phyloP scores from a whole-genome alignment of 345 rosid species.

The Combretum micranthum region DNA sequence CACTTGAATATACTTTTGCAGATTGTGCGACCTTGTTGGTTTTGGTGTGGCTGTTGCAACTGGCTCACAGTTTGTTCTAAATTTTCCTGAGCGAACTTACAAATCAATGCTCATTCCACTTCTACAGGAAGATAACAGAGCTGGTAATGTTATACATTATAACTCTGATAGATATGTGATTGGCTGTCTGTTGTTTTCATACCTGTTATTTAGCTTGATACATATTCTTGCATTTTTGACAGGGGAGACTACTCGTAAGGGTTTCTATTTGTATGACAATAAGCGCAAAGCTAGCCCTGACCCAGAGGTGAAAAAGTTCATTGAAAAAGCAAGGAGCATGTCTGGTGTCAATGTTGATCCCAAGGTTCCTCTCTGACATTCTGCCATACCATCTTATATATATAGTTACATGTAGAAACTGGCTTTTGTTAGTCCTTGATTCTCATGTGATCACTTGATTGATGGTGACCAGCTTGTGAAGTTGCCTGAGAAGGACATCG shows the following conservation, averaged over 20 bases:
- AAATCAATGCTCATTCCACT: slow-evolving; percentile 80
- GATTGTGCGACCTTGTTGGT: slow-evolving; percentile 87
- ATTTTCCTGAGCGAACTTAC: slow-evolving; percentile 76
- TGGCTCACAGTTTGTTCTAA: slow-evolving; percentile 62
- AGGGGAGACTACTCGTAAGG: slow-evolving; percentile 84
- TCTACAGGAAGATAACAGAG: slow-evolving; percentile 91
- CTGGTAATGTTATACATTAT: slow-evolving; percentile 23
- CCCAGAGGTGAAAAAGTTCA: slow-evolving; percentile 60
- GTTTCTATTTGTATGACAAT: slow-evolving; percentile 77
- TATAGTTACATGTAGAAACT: no score
- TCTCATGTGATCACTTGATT: neutral
- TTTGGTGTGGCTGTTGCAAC: slow-evolving; percentile 90
- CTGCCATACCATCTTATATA: no score
- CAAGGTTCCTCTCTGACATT: slow-evolving; percentile 35
- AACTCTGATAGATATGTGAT: no score
- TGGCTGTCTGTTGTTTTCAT: no score
- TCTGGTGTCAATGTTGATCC: slow-evolving; percentile 67
- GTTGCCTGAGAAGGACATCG: slow-evolving; percentile 69
- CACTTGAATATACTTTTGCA: slow-evolving; percentile 18
- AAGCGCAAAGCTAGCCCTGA: slow-evolving; percentile 87
- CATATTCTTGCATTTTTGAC: slow-evolving; percentile 12
- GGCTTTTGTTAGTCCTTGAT: neutral
- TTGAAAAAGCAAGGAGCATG: slow-evolving; percentile 77
- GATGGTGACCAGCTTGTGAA: slow-evolving; percentile 44
- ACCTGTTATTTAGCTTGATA: no score